Evolutionary conservation across 2,329 filamentous ascomycete genomes (phyloP), one percentile per base, ranked within the genome.

Genomic region (Metarhizium robertsii): DNA sequence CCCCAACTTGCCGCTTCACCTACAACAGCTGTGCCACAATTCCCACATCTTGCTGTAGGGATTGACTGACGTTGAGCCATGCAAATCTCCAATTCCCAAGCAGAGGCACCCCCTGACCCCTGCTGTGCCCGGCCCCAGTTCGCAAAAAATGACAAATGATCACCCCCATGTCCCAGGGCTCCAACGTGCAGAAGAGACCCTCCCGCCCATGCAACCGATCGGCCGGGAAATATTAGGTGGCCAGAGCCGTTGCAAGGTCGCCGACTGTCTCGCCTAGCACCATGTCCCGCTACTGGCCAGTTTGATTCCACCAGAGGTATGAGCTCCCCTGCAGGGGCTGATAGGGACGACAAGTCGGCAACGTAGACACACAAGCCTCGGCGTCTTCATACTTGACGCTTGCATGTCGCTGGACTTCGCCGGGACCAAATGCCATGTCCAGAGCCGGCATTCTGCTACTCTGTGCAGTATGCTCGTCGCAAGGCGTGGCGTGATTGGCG

Each of bases 231-330:
- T 13, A 16, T 8, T 16, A 16, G 25, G 20, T 10, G 4, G 45
- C 30, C 45, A 30, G 45, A 14, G 45, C 45, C 25, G 20, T 29
- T 30, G 45, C 7, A 48, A 48, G 7, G 20, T 29, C 45, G 20
- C 45, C 45, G 18, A 10, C 45, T n/a, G 45, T 30, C 25, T 48
- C 45, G 45, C 10, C 45, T 48, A 30, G 45, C 45, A 38, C 32
- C 45, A 38, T 50, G 40, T 47, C n/a, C 52, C 38, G 32, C 52
- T 54, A 54, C 20, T 54, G 52, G 52, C 29, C 32, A 34, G 47
- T 45, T 20, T 36, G 25, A 48, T 54, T 36, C 55, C 55, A 55
- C 53, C 53, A 55, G 6, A 30, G 47, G 43, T 38, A 49, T 38
- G 30, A n/a, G 42, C 40, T 20, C 14, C 18, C 52, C 14, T 46